phyloP scores from a whole-genome alignment of 2,329 filamentous ascomycete genomes.

The Blastomyces parvus region DNA sequence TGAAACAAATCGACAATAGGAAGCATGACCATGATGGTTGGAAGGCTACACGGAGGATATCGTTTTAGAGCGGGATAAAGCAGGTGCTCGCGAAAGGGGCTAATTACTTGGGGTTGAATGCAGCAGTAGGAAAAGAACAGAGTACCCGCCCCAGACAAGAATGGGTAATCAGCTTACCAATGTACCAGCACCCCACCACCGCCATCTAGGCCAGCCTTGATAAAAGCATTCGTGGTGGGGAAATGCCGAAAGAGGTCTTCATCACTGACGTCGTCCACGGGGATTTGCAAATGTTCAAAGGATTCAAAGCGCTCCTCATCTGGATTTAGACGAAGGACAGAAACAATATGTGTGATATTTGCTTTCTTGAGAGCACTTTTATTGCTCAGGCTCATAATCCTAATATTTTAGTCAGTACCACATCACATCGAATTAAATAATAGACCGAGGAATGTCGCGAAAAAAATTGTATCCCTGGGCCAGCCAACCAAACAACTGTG shows the following conservation, averaged over 20 bases:
- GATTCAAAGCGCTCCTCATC: conserved; percentile 49
- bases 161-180: conserved; percentile 47
- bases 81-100: neutral
- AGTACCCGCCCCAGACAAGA: neutral
- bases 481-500: neutral
- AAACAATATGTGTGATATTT: conserved; percentile 84
- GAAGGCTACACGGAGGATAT: neutral
- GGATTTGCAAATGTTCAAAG: conserved; percentile 66
- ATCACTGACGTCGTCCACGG: conserved; percentile 85
- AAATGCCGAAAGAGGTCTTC: conserved; percentile 78
- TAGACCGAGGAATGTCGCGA: neutral
- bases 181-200: conserved; percentile 55
- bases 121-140: neutral
- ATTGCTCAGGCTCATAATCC: conserved; percentile 63
- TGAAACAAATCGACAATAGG: neutral
- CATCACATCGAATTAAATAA: neutral
- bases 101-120: neutral
- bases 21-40: neutral
- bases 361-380: conserved; percentile 59
- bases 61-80: neutral
- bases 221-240: conserved; percentile 68
- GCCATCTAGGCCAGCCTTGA: conserved; percentile 60
- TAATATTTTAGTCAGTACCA: neutral
- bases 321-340: conserved; percentile 58
- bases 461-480: neutral